Evolutionary conservation across 2,329 filamentous ascomycete genomes (phyloP).

Genomic region (Colletotrichum incanum): DNA sequence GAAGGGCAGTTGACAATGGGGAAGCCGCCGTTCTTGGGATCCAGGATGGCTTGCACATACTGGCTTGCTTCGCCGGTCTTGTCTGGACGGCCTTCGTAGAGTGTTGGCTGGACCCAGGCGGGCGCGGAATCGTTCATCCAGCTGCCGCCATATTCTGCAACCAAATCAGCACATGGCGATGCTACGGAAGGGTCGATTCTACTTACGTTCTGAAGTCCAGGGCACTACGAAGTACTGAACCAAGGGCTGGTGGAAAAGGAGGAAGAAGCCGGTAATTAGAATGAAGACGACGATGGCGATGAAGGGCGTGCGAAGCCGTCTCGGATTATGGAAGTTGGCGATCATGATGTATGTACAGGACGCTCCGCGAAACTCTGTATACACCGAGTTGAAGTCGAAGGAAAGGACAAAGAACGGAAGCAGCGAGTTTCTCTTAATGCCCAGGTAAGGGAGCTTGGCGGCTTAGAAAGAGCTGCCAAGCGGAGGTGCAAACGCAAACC

Average conservation of each 20-base stretch:
- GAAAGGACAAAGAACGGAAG: neutral
- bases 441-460: neutral
- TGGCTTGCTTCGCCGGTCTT: slow-evolving; percentile 32
- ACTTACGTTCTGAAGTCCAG: slow-evolving; percentile 38
- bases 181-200: neutral
- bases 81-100: slow-evolving; percentile 23
- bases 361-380: neutral
- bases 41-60: slow-evolving; percentile 60
- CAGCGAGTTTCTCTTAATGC: neutral
- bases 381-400: neutral
- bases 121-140: slow-evolving; percentile 39
- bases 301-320: slow-evolving; percentile 34
- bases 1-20: slow-evolving; percentile 52
- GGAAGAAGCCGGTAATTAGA: slow-evolving; percentile 76
- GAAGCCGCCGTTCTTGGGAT: slow-evolving; percentile 37
- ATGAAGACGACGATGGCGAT: slow-evolving; percentile 62
- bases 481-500: neutral
- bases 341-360: slow-evolving; percentile 21
- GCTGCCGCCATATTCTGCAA: slow-evolving; percentile 38
- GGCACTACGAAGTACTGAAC: slow-evolving; percentile 37
- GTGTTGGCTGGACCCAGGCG: slow-evolving; percentile 30
- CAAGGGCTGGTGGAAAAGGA: slow-evolving; percentile 73
- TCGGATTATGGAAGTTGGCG: slow-evolving; percentile 37
- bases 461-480: neutral
- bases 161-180: slow-evolving; percentile 3